Evolutionary conservation across 805 yeast species (phyloP), one percentile per base, ranked within the genome.

Genomic region (Candida stauntonica): DNA sequence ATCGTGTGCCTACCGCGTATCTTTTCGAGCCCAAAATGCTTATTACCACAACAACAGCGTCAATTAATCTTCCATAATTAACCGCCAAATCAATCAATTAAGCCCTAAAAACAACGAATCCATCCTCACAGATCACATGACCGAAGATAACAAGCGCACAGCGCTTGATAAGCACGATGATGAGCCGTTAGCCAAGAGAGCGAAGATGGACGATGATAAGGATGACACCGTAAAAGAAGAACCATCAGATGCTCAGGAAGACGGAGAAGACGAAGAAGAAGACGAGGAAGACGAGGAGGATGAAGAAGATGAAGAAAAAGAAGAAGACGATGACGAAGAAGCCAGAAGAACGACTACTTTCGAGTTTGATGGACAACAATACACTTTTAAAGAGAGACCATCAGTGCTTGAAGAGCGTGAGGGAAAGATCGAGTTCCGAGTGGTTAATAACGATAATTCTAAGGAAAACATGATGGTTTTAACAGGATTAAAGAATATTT

Each of bases 401-500:
- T 87, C 96, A 5, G 98, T 88, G 4, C 71, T 89, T 9, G 99
- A 91, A 58, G 99, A 93, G 55, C 75, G 83, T 41, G 95, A 87
- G 45, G 95, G 96, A 0, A 80, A 83, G 50, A 93, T 93, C 44
- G 96, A 91, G 60, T 91, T 93, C 55, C 71, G 98, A 39, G 99
- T 93, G 23, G 99, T 93, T 19, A 93, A 93, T 62, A 91, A 93
- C 64, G 98, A 93, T 60, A 86, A 88, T 56, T 72, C 88, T 3
- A 73, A 73, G 44, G 99, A 93, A 53, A 86, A 77, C 60, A 68
- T 93, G 68, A 86, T 93, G 71, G 91, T 93, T 35, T 67, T 93
- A 46, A 93, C 98, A 0, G 99, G 99, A 2, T 64, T 93, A 46
- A 93, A 93, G 63, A 93, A 91, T 58, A 91, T 93, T 48, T 93